Evolutionary conservation across 73 alveolate genomes (phyloP).

Genomic region (Tetrahymena elliotti): DNA sequence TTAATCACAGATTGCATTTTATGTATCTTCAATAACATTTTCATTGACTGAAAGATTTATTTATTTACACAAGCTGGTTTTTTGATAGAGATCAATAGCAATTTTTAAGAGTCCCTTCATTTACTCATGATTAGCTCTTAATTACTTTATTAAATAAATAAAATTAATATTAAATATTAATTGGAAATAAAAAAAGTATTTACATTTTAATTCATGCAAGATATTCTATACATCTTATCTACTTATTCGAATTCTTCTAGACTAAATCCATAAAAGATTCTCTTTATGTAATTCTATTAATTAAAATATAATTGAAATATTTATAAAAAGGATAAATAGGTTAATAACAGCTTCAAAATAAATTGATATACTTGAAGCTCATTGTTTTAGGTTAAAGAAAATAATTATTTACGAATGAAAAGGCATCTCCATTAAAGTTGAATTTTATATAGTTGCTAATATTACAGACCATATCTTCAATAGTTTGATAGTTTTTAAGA

Average conservation of each 20-base stretch:
- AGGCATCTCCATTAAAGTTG: not conserved
- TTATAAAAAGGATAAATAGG: not conserved
- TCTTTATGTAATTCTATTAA: not conserved
- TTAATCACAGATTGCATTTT: not conserved
- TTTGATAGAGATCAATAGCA: not conserved
- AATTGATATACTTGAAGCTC: not conserved
- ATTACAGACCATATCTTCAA: not conserved
- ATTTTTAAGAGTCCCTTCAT: not conserved
- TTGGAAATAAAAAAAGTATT: not conserved
- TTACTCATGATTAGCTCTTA: not conserved
- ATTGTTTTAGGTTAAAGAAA: not conserved
- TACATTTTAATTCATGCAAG: not conserved
- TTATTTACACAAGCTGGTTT: not conserved
- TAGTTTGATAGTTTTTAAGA: not conserved
- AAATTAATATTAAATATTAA: not conserved
- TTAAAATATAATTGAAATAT: not conserved
- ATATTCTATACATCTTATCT: not conserved
- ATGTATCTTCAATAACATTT: not conserved
- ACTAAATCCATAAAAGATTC: not conserved
- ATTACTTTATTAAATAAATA: not conserved
- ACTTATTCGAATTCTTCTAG: not conserved
- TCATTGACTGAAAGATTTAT: not conserved
- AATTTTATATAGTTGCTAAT: not conserved
- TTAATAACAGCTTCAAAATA: not conserved
- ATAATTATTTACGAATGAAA: not conserved